Evolutionary conservation across 805 yeast species (phyloP), one percentile per base, ranked within the genome.

Genomic region (Metschnikowia koreensis): DNA sequence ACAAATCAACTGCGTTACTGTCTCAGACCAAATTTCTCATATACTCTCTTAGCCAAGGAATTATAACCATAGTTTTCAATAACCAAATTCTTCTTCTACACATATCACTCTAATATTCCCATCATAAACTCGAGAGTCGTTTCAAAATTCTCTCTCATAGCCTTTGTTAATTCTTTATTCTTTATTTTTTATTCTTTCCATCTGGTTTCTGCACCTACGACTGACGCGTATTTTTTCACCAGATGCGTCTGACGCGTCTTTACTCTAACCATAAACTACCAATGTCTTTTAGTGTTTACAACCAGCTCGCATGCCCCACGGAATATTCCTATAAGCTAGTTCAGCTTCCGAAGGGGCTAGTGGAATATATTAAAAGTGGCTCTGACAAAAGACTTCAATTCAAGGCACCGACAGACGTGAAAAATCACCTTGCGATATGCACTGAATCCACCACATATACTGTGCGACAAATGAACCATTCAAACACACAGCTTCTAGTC

Each of bases 381-480:
- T 38, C 48, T 1, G 49, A 17, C 13, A 16, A 47, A 15, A 46
- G 47, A 8, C 56, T 59, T 16, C 54, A 49, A 50, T 57, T 59
- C 56, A 57, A 57, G 48, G 47, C 60, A 7, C 57, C 57, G 17
- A 37, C 41, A 2, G 12, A 53, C 16, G 38, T 43, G 27, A 40
- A 56, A 31, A 56, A 66, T 29, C 78, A 76, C 41, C 80, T 88
- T 8, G 89, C 82, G 31, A 65, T 90, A 13, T 86, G 92, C 52
- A 80, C 93, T 0, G 58, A 68, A 3, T 57, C 68, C 29, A 66
- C 74, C 46, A 87, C 96, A 0, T 91, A 81, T 80, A 73, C 75
- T 42, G 60, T 91, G 15, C 76, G 89, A 47, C 92, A 87, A 61
- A 85, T 87, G 73, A 89, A 89, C 63, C 97, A 93, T 66, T 87